A percentile compares a stretch with the other conserved stretches of the same genome.
These are phyloP conservation scores for Euphorbia schlechtendalii DNA, from an alignment of 441 rosid genomes.

Conservation along the genomic window DNA sequence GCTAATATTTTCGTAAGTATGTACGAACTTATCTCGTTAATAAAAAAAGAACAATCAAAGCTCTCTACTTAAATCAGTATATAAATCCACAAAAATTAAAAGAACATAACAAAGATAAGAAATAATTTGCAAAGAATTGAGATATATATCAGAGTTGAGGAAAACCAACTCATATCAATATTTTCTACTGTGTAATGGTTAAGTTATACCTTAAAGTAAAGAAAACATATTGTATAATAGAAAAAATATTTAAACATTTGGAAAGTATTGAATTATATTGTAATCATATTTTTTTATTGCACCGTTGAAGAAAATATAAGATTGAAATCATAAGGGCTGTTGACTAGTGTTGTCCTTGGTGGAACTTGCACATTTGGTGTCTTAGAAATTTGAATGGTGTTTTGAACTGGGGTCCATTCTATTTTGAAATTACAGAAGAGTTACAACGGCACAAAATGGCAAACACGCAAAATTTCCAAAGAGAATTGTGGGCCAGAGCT, in stretches of 20 bases:
- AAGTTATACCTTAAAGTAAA: no score
- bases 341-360: not conserved
- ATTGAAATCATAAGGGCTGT: not conserved
- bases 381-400: not conserved
- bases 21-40: no score
- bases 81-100: no score
- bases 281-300: not conserved
- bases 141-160: no score
- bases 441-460: constrained; percentile 12
- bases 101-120: no score
- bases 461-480: not conserved
- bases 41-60: no score
- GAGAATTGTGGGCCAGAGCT: not conserved
- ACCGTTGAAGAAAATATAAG: not conserved
- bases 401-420: not conserved
- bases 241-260: not conserved
- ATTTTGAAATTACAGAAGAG: constrained; percentile 1
- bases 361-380: not conserved
- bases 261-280: not conserved
- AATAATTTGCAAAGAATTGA: no score
- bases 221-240: no score
- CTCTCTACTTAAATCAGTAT: no score
- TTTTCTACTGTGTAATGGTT: not conserved
- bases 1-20: no score
- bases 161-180: no score